Evolutionary conservation across 495 filamentous ascomycete genomes (phyloP).

Genomic region (Darksidea phi): DNA sequence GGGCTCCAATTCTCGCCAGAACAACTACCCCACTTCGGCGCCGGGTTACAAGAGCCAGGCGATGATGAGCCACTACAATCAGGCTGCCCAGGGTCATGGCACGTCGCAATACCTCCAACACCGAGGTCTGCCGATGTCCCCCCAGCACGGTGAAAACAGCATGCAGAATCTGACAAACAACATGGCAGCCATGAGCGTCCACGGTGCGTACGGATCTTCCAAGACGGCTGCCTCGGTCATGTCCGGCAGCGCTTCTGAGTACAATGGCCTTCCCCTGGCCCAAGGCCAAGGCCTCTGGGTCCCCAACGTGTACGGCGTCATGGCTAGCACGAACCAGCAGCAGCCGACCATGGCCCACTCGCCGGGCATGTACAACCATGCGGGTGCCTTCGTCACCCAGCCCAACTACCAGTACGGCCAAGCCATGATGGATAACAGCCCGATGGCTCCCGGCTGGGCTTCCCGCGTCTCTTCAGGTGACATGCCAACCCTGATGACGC

Average conservation of each 20-base stretch:
- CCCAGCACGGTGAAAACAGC: conserved; percentile 23
- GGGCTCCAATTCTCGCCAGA: conserved; percentile 28
- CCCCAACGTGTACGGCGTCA: conserved; percentile 28
- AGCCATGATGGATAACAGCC: conserved; percentile 40
- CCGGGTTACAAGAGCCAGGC: conserved; percentile 30
- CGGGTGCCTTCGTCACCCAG: conserved; percentile 39
- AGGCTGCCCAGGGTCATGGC: conserved; percentile 32
- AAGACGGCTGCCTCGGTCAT: conserved; percentile 36
- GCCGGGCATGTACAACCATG: conserved; percentile 40
- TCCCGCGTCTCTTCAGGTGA: conserved; percentile 42
- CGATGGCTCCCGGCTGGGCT: conserved; percentile 44
- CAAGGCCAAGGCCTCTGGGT: conserved; percentile 38
- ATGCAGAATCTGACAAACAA: conserved; percentile 41
- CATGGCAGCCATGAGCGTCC: conserved; percentile 40
- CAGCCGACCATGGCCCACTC: conserved; percentile 33
- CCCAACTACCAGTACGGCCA: conserved; percentile 41
- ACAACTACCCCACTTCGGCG: conserved; percentile 29
- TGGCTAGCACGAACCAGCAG: conserved; percentile 28
- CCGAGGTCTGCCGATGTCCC: conserved; percentile 28
- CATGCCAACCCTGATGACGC: conserved; percentile 47
- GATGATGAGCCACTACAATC: conserved; percentile 26
- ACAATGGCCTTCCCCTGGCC: conserved; percentile 31
- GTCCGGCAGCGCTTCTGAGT: conserved; percentile 34
- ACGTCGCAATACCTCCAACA: conserved; percentile 32
- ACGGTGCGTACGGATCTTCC: conserved; percentile 40